Conservation (phyloP, 768 basidiomycete genomes). For the Hygrocybe coccinea region DNA sequence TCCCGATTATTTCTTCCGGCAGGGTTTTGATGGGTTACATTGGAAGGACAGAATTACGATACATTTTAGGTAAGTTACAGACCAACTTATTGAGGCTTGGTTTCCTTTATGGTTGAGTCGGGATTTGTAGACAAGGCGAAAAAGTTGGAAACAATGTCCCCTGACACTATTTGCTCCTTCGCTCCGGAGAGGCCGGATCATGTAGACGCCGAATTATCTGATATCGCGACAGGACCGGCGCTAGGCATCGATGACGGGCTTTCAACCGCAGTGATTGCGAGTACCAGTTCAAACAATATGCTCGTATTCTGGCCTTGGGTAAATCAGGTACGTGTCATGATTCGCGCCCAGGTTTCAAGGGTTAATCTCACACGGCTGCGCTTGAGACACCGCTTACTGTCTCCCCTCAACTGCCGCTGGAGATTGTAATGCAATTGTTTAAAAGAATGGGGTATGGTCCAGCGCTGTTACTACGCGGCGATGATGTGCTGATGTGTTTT, state of each 20-base stretch:
- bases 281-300: conserved; percentile 50
- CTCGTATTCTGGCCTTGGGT: conserved; percentile 87
- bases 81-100: neutral
- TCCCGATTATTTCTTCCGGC: conserved; percentile 75
- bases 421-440: conserved; percentile 97
- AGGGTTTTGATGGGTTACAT: conserved; percentile 80
- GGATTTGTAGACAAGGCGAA: conserved; percentile 9
- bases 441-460: conserved; percentile 88
- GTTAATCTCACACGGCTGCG: neutral
- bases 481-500: neutral
- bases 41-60: conserved; percentile 75
- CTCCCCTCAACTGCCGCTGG: conserved; percentile 84
- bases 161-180: conserved; percentile 7
- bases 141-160: conserved; percentile 7
- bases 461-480: conserved; percentile 1
- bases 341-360: conserved; percentile 3
- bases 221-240: conserved; percentile 45
- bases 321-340: conserved; percentile 63
- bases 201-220: conserved; percentile 50
- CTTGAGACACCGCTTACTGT: conserved; percentile 88
- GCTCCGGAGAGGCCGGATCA: conserved; percentile 22
- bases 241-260: conserved; percentile 66
- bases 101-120: neutral
- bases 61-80: conserved; percentile 65
- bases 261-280: conserved; percentile 58